These are phyloP conservation scores for Chrysanthemum lavandulifolium DNA, from an alignment of 129 eudicot genomes.

Conservation along the genomic window DNA sequence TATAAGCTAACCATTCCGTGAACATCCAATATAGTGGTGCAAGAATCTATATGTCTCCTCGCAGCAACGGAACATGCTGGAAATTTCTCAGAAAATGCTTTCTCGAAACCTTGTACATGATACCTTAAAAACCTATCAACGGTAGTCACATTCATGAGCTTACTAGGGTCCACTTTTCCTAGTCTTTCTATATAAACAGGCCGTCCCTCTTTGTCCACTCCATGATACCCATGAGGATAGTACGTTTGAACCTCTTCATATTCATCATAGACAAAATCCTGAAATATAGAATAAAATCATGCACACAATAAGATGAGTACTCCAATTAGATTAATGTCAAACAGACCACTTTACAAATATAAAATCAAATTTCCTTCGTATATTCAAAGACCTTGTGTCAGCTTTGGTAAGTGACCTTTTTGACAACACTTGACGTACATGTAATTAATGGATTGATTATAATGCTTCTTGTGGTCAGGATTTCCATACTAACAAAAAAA, in stretches of 20 bases:
- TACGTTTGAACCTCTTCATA: slow-evolving; percentile 69
- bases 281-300: background rate
- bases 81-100: slow-evolving; percentile 77
- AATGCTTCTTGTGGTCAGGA: slow-evolving; percentile 15
- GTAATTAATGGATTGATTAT: background rate
- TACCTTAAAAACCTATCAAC: slow-evolving; percentile 85
- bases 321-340: background rate
- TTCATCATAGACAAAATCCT: slow-evolving; percentile 83
- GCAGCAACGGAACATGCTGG: slow-evolving; percentile 97
- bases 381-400: background rate
- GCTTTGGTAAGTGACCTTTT: background rate
- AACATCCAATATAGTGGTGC: slow-evolving; percentile 87
- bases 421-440: background rate
- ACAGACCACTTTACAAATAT: background rate
- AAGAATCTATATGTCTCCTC: slow-evolving; percentile 83
- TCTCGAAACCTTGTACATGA: slow-evolving; percentile 92
- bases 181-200: slow-evolving; percentile 93
- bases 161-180: slow-evolving; percentile 83
- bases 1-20: slow-evolving; percentile 73
- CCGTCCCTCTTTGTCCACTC: slow-evolving; percentile 84
- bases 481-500: background rate
- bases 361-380: background rate
- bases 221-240: slow-evolving; percentile 97
- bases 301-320: background rate
- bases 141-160: slow-evolving; percentile 85